phyloP scores from a whole-genome alignment of 495 filamentous ascomycete species.

The Penicillium goetzii region DNA sequence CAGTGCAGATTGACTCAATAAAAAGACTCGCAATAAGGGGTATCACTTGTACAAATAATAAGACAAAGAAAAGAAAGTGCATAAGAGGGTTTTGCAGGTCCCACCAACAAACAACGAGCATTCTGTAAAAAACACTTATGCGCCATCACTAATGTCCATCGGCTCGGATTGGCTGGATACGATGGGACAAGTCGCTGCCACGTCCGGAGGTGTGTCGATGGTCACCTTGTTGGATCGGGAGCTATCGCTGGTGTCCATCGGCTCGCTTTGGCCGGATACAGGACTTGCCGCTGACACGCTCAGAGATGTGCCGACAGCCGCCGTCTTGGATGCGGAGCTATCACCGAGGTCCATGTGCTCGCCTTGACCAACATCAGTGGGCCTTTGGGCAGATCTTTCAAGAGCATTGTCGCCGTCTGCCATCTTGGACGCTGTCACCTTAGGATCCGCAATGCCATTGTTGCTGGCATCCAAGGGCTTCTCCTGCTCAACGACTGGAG shows the following conservation, averaged over 20 bases:
- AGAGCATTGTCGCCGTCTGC: background rate
- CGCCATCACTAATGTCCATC: conserved; percentile 5
- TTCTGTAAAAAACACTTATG: background rate
- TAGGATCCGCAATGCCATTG: background rate
- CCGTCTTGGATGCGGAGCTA: no score
- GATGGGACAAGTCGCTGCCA: background rate
- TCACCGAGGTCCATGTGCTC: no score
- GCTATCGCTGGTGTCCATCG: background rate
- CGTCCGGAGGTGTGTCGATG: background rate
- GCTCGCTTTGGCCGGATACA: background rate
- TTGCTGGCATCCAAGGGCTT: background rate
- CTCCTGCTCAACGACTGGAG: background rate
- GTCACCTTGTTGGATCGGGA: no score
- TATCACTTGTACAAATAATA: conserved; percentile 7
- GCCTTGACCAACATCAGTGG: background rate
- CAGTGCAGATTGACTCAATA: background rate
- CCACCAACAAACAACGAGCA: background rate
- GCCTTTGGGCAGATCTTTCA: background rate
- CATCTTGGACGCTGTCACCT: background rate
- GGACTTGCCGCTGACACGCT: background rate
- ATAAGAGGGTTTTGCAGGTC: background rate
- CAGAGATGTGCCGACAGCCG: background rate
- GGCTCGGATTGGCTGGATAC: background rate
- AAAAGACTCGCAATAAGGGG: conserved; percentile 5
- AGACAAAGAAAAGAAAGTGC: conserved; percentile 1